Evolutionary conservation across 179 eudicot genomes (phyloP), one percentile per base, ranked within the genome.

Genomic region (Beta corolliflora): DNA sequence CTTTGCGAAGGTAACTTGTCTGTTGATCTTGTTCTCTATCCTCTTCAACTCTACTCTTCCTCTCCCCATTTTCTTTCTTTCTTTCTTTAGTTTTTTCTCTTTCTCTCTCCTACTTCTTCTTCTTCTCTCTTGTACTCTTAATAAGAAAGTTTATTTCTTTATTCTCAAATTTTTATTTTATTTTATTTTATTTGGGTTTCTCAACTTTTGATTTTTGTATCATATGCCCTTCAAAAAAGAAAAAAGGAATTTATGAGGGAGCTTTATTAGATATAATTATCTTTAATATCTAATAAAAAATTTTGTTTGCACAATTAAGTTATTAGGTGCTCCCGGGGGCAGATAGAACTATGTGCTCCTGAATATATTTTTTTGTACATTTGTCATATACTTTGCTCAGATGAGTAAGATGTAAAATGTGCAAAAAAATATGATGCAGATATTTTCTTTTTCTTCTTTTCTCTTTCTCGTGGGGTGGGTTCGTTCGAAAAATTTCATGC

Each of bases 11-110:
- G 98, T 94, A 59, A 94, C 98, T 83, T 94, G 98, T 77, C 98
- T 88, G 85, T 93, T 93, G 84, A 93, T 94, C 86, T 94, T 94
- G 95, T 94, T 93, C 87, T 94, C 97, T 61, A 94, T 94, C 70
- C 94, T 88, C 93, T 94, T 94, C 85, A 94, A 85, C 74, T 94
- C 98, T 61, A 94, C 97, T 77, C 98, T 91, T 73, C 98, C 98
- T 85, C 98, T 91, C 25, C 98, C 98, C 97, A 93, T 94, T 77
- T 68, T 75, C 45, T 36, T 60, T 31, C 23, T 59, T 74, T 12
- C 60, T 21, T 76, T 21, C 25, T 25, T 70, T 25, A 31, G 29
- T 60, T 55, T 65, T 75, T 46, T 73, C 59, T 76, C 48, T 53
- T 66, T 55, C 71, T 75, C 54, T 73, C 59, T 76, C 48, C 41